Evolutionary conservation across 768 basidiomycete species (phyloP).

Genomic region (Termitomyces sp.): DNA sequence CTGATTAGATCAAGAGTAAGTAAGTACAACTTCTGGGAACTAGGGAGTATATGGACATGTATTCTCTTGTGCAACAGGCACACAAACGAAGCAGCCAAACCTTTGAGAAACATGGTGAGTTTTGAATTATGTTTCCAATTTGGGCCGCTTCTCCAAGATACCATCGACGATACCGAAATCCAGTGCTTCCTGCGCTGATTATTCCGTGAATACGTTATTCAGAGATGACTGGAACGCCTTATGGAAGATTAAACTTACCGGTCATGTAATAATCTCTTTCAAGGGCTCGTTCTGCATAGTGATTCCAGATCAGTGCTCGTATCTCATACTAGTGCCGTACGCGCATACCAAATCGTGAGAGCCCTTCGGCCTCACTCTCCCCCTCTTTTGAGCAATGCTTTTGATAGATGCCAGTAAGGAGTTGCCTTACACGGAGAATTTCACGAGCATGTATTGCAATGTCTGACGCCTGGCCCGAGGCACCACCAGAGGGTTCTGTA

Average conservation of each 20-base stretch:
- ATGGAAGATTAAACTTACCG: conserved; percentile 36
- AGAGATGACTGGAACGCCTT: conserved; percentile 11
- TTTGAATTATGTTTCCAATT: conserved; percentile 34
- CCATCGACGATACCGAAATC: conserved; percentile 93
- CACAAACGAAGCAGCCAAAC: neutral
- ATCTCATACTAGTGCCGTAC: conserved; percentile 6
- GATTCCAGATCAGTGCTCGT: conserved; percentile 11
- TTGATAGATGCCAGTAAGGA: conserved; percentile 87
- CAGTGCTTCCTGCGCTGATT: conserved; percentile 78
- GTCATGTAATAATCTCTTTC: conserved; percentile 98
- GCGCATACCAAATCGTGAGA: conserved; percentile 74
- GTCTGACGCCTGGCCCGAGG: conserved; percentile 92
- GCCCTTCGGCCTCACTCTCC: conserved; percentile 60
- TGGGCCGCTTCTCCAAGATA: conserved; percentile 77
- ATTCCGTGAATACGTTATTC: conserved; percentile 11
- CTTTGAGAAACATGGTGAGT: neutral
- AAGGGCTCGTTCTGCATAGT: conserved; percentile 68
- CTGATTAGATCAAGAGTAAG: neutral
- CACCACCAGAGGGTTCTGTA: conserved; percentile 93
- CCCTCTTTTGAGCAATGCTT: conserved; percentile 70
- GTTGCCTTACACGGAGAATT: conserved; percentile 83
- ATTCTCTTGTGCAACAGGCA: neutral
- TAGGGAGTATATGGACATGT: neutral
- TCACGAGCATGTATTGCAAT: conserved; percentile 98
- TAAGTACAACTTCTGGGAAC: neutral